Base-by-base conservation (phyloP, 148 eudicot species). In the Oxyria digyna region DNA sequence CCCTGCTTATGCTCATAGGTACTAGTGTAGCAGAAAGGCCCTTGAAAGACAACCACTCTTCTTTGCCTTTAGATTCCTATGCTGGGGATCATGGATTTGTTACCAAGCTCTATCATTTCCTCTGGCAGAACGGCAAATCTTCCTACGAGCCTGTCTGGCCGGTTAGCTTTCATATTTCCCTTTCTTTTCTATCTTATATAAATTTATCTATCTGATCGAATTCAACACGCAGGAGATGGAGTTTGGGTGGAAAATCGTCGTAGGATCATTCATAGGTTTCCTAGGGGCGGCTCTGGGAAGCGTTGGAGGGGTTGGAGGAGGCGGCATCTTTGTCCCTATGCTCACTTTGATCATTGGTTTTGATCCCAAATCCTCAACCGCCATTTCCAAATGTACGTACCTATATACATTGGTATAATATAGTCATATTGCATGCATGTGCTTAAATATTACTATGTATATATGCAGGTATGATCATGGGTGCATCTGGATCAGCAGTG, bases 291-390 rank as follows among this genome's bases (percentile, higher is more conserved):
- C 93, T 0, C 87, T 82, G 65, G 99, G 99, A 62, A 95, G 97
- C 0, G 99, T 95, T 18, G 98, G 98, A 42, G 98, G 98, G 0
- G 94, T 92, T 52, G 98, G 98, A 35, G 98, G 98, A 4, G 98
- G 99, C 13, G 99, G 99, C 71, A 91, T 95, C 74, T 95, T 95
- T 72, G 97, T 91, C 59, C 99, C 99, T 2, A 87, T 87, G 97
- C 91, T 95, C 37, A 88, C 86, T 32, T 75, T 95, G 67, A 75
- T 95, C 57, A 81, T 95, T 69, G 97, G 97, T 0, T 95, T 95
- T 75, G 99, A 95, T 72, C 84, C 97, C 73, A 95, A 95, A 77
- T 91, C 99, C 68, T 95, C 99, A 69, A 96, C 97, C 79, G 99
- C 99, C 69, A 85, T 95, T 66, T 95, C 99, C 46, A 95, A 95